Percentiles rank a stretch among this genome's conserved stretches.
Conservation (phyloP, 139 green algal genomes). For the Diplosphaera chodatii region DNA sequence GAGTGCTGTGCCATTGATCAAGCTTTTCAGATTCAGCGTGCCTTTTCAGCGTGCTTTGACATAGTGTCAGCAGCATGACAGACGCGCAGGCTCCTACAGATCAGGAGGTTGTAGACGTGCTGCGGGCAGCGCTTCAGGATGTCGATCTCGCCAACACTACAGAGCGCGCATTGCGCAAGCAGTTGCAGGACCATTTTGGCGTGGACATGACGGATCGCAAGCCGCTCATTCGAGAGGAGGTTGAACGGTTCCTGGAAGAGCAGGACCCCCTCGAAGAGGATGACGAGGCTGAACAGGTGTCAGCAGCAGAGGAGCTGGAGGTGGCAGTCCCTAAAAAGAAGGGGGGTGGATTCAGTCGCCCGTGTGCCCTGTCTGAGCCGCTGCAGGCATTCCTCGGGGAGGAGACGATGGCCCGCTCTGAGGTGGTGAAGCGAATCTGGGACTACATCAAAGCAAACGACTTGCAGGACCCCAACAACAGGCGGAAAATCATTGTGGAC, state of each 20-base stretch:
- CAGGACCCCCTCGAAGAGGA: slow-evolving; percentile 17
- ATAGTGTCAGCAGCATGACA: not conserved
- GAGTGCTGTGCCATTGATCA: no score
- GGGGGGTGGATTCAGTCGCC: slow-evolving; percentile 2
- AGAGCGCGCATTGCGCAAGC: slow-evolving; percentile 61
- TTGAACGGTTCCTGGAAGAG: slow-evolving; percentile 22
- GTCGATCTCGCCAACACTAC: not conserved
- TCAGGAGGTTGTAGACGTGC: not conserved
- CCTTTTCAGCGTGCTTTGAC: no score
- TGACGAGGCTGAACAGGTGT: slow-evolving; percentile 13
- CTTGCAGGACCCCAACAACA: slow-evolving; percentile 69
- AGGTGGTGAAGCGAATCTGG: slow-evolving; percentile 72
- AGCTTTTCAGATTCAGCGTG: no score
- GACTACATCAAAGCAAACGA: slow-evolving; percentile 75
- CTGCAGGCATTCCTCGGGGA: slow-evolving; percentile 52
- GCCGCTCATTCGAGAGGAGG: slow-evolving; percentile 39
- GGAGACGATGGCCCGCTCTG: slow-evolving; percentile 31
- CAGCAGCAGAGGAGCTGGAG: slow-evolving; percentile 16
- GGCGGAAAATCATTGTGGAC: slow-evolving; percentile 46
- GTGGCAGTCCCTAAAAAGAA: not conserved
- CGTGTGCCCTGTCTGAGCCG: slow-evolving; percentile 30
- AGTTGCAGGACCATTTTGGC: slow-evolving; percentile 56
- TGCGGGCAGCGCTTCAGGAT: not conserved
- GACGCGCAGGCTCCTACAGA: not conserved
- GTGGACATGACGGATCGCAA: slow-evolving; percentile 48